Conservation (phyloP, 208 protist genomes). For the Crithidia brevicula region DNA sequence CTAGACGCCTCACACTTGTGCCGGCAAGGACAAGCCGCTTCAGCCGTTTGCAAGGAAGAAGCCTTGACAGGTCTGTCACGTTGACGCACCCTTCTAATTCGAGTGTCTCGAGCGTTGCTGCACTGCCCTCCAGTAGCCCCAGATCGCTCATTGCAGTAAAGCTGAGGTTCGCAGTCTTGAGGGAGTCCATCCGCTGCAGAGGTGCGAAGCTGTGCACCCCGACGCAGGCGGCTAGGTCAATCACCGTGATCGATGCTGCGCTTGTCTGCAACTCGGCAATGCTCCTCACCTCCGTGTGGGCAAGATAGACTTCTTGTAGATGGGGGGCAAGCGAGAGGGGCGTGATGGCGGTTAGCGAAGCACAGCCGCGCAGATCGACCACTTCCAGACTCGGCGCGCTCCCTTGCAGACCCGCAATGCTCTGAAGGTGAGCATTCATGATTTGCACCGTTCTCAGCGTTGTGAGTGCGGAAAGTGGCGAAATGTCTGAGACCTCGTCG, state of each 20-base stretch:
- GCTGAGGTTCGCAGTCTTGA: constrained; percentile 2
- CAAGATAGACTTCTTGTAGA: constrained; percentile 3
- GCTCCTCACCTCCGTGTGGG: constrained; percentile 4
- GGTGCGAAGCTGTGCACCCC: not conserved
- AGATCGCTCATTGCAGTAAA: constrained; percentile 4
- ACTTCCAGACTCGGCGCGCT: constrained; percentile 8
- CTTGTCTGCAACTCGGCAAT: constrained; percentile 6
- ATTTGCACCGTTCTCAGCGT: constrained; percentile 7
- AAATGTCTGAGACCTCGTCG: constrained; percentile 10
- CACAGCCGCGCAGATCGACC: constrained; percentile 20
- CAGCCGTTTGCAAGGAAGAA: not conserved
- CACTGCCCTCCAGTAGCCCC: not conserved
- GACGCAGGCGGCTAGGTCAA: constrained; percentile 8
- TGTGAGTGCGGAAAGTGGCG: not conserved
- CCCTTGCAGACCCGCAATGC: not conserved
- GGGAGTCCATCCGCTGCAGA: not conserved
- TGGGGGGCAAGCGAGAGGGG: not conserved
- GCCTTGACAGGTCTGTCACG: not conserved
- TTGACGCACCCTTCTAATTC: constrained; percentile 9
- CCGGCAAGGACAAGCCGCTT: not conserved
- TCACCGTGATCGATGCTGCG: not conserved
- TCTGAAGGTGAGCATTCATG: not conserved
- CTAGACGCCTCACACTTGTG: not conserved
- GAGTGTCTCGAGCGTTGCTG: constrained; percentile 2
- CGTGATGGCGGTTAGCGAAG: constrained; percentile 10